Conservation (phyloP, 2,329 filamentous ascomycete genomes). For the Dactylellina drechsleri region DNA sequence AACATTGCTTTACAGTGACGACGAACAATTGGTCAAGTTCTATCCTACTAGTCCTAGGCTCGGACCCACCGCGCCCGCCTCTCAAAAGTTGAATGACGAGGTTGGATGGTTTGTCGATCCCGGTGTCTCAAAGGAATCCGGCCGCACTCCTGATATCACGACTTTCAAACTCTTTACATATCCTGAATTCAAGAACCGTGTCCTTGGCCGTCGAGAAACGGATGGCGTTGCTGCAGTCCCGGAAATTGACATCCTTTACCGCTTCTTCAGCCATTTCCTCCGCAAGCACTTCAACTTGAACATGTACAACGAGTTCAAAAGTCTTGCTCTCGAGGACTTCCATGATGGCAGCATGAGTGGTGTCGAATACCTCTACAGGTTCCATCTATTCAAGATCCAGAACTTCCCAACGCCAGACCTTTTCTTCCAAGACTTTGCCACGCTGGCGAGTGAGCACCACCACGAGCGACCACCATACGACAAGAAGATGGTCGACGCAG, state of each 20-base stretch:
- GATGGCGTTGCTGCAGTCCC: slow-evolving; percentile 59
- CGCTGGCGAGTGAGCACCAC: slow-evolving; percentile 53
- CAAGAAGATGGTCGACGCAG: slow-evolving; percentile 51
- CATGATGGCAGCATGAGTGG: slow-evolving; percentile 68
- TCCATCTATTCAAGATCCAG: slow-evolving; percentile 65
- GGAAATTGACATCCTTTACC: slow-evolving; percentile 75
- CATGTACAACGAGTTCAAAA: slow-evolving; percentile 80
- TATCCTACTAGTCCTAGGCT: slow-evolving; percentile 54
- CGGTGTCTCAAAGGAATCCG: slow-evolving; percentile 20
- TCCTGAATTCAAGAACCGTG: slow-evolving; percentile 45
- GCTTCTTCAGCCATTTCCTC: slow-evolving; percentile 79
- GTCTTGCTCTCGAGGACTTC: slow-evolving; percentile 73
- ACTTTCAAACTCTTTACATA: slow-evolving; percentile 36
- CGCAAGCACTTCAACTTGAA: slow-evolving; percentile 76
- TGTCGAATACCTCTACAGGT: slow-evolving; percentile 72
- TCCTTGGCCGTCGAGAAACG: slow-evolving; percentile 39
- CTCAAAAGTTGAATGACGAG: slow-evolving; percentile 42
- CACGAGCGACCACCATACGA: slow-evolving; percentile 48
- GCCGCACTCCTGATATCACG: slow-evolving; percentile 27
- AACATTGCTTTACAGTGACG: slow-evolving; percentile 18
- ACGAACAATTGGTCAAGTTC: slow-evolving; percentile 49
- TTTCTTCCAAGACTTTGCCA: slow-evolving; percentile 57
- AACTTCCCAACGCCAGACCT: slow-evolving; percentile 55
- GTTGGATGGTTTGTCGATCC: slow-evolving; percentile 54
- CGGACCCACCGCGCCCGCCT: slow-evolving; percentile 28